Base-by-base conservation (phyloP, 176 grass and related monocot species). In the Chloris gayana region DNA sequence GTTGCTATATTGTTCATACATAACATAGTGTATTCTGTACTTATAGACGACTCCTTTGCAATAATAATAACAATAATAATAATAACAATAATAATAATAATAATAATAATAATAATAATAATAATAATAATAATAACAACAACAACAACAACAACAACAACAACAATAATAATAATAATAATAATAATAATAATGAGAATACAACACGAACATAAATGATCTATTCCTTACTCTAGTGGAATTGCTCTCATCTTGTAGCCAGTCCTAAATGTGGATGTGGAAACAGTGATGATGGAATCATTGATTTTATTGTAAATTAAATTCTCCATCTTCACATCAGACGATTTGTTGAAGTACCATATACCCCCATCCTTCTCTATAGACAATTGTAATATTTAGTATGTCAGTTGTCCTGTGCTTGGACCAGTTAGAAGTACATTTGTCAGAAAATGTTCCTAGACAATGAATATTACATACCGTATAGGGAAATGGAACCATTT, bases 261-360 rank as follows among this genome's bases (percentile, higher is more conserved):
- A 32, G 0, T 10, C 27, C 45, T 19, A 9, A 7, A 1, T 6
- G 1, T 1, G 14, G 24, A 11, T 4, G 11, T 14, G 25, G 6
- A 37, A 17, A 74, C 32, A 38, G 56, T 74, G 2, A 74, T 58
- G 35, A 74, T 38, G 0, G 72, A 18, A 21, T 74, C 72, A 14
- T 74, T 58, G 32, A 26, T 58, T 38, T 58, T 59, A 38, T 74
- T 74, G 53, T 74, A 74, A n/a, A 74, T 57, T 37, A 57, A 34
- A 26, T 4, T 0, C 72, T 26, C 2, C 24, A 74, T 18, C 3
- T 9, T 7, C n/a, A 25, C 32, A 74, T 0, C 6, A 3, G 0
- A n/a, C n/a, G n/a, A 4, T 1, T 24, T 1, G 21, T 57, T 57
- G 31, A 74, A 26, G 50, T 74, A 37, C 31, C 30, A 14, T 37